A percentile compares a stretch with the other conserved stretches of the same genome.
These are phyloP conservation scores for Rhododendron molle DNA, from an alignment of 148 eudicot species.

Conservation along the genomic window DNA sequence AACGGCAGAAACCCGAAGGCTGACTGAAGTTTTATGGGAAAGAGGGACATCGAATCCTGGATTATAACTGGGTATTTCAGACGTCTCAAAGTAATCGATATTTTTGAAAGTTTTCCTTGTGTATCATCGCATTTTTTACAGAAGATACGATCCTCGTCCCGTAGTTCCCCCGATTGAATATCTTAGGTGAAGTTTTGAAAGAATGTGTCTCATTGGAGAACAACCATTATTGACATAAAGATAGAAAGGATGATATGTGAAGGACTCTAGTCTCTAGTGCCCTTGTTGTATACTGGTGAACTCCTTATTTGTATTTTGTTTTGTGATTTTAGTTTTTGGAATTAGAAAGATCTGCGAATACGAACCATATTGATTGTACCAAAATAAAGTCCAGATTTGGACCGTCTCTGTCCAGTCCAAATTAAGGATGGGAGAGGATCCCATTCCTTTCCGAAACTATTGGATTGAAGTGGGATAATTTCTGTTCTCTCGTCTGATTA, in stretches of 20 bases:
- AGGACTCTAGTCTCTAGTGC: not conserved
- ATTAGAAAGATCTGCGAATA: not conserved
- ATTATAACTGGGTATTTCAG: not conserved
- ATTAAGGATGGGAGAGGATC: not conserved
- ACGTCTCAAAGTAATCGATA: not conserved
- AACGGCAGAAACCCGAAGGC: constrained; percentile 25
- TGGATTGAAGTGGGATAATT: not conserved
- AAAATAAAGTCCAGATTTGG: no score
- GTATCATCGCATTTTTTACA: not conserved
- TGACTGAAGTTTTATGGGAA: constrained; percentile 7
- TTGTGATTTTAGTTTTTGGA: not conserved
- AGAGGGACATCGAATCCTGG: not conserved
- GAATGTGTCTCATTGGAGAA: not conserved
- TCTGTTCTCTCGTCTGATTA: not conserved
- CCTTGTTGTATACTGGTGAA: not conserved
- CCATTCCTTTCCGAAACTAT: not conserved
- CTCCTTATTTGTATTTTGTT: not conserved
- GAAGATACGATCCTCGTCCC: not conserved
- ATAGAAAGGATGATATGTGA: not conserved
- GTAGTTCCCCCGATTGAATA: not conserved
- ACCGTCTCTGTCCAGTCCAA: no score
- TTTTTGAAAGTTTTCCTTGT: not conserved
- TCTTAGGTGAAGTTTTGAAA: not conserved
- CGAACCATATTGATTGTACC: no score
- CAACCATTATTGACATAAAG: not conserved